Evolutionary conservation across 2,329 filamentous ascomycete species (phyloP).

Genomic region (Bipolaris bicolor): DNA sequence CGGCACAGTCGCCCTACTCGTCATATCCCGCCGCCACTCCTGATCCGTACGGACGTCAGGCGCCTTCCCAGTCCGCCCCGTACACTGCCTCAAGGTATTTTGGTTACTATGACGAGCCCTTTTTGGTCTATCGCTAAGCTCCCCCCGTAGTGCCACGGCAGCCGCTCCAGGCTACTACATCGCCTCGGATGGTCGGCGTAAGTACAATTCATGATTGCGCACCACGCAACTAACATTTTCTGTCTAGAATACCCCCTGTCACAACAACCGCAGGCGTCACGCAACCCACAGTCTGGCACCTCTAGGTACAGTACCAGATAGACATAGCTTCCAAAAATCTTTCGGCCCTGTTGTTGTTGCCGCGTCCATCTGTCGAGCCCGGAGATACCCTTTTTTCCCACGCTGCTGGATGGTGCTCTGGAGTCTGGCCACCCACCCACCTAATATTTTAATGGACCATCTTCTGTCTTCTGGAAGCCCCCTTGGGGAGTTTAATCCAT

Average conservation of each 20-base stretch:
- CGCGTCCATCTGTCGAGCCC: constrained; percentile 39
- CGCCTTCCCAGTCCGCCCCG: constrained; percentile 28
- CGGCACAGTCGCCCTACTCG: constrained; percentile 29
- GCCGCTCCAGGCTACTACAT: constrained; percentile 46
- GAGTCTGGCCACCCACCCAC: constrained; percentile 30
- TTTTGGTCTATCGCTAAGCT: constrained; percentile 51
- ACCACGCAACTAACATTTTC: constrained; percentile 25
- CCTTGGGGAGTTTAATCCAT: constrained; percentile 32
- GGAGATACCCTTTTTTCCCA: constrained; percentile 45
- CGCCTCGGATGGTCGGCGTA: constrained; percentile 48
- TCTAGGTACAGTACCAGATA: constrained; percentile 34
- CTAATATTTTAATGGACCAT: constrained; percentile 36
- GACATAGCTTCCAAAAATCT: constrained; percentile 29
- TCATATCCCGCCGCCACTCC: constrained; percentile 39
- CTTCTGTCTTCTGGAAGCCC: constrained; percentile 30
- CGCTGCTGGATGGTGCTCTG: constrained; percentile 41
- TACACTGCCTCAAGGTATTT: constrained; percentile 50
- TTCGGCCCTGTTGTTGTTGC: constrained; percentile 37
- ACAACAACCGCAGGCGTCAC: constrained; percentile 35
- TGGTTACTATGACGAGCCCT: constrained; percentile 47
- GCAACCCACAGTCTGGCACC: constrained; percentile 32
- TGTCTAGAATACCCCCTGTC: constrained; percentile 42
- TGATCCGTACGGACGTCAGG: constrained; percentile 37
- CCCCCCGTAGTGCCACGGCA: constrained; percentile 39
- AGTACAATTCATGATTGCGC: constrained; percentile 25